A percentile compares a stretch with the other conserved stretches of the same genome.
Conservation (phyloP, 179 eudicot species). For the Nepenthes alata region DNA sequence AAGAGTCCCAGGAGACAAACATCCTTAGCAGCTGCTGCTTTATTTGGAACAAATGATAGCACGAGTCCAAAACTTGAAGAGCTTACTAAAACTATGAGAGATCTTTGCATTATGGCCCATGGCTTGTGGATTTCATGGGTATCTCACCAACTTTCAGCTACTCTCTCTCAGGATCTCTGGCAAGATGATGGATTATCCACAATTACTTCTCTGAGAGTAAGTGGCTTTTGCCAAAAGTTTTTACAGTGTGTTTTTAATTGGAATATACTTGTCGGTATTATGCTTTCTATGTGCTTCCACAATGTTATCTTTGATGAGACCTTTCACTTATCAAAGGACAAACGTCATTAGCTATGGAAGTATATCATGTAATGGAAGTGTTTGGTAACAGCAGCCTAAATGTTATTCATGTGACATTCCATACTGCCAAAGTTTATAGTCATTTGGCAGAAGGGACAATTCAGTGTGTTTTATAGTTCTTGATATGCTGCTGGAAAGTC, state of each 20-base stretch:
- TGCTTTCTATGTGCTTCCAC: no score
- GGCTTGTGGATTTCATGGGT: constrained; percentile 91
- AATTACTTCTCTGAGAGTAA: constrained; percentile 56
- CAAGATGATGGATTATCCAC: constrained; percentile 68
- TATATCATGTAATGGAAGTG: no score
- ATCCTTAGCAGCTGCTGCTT: constrained; percentile 54
- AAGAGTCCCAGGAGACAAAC: constrained; percentile 46
- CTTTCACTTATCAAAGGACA: not conserved
- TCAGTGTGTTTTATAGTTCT: not conserved
- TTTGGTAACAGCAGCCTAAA: no score
- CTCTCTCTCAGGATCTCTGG: constrained; percentile 44
- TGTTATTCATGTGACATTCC: no score
- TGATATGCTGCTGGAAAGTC: not conserved
- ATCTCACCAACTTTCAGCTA: constrained; percentile 56
- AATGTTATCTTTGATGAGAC: not conserved
- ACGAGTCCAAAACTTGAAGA: constrained; percentile 72
- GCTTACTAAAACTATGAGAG: constrained; percentile 44
- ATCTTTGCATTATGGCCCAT: constrained; percentile 64
- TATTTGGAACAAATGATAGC: constrained; percentile 54
- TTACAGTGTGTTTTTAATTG: not conserved
- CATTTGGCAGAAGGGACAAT: not conserved
- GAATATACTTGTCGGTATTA: no score
- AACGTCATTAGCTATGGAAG: no score
- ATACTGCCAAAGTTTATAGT: no score
- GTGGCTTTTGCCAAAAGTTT: constrained; percentile 13